Evolutionary conservation across 495 filamentous ascomycete species (phyloP).

Genomic region (Cercophora newfieldiana): DNA sequence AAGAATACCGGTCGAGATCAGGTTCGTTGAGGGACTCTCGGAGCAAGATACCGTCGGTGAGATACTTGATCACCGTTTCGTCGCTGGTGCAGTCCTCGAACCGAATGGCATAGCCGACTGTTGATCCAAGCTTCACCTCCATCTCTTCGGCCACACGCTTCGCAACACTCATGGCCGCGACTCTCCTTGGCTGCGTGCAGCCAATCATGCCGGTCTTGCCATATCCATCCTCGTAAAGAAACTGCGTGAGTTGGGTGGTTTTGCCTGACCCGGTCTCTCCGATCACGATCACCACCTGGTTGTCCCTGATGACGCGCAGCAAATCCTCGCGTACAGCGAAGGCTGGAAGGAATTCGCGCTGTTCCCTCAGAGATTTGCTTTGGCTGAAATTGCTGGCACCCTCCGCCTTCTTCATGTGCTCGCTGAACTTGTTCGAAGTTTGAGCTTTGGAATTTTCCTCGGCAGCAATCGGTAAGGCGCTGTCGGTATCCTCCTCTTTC

Average conservation of each 20-base stretch:
- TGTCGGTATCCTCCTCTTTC: constrained; percentile 92
- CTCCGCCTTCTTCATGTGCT: constrained; percentile 84
- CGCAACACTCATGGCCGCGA: constrained; percentile 98
- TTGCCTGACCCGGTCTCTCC: constrained; percentile 97
- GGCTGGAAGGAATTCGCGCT: constrained; percentile 90
- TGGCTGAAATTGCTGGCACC: constrained; percentile 91
- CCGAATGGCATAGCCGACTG: constrained; percentile 95
- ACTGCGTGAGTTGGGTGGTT: constrained; percentile 95
- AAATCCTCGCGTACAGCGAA: constrained; percentile 97
- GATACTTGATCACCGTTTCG: constrained; percentile 96
- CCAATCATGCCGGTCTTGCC: constrained; percentile 84
- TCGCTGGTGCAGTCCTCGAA: constrained; percentile 98
- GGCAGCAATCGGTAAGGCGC: constrained; percentile 71
- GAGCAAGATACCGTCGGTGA: constrained; percentile 97
- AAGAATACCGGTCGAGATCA: constrained; percentile 95
- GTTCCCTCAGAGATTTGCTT: constrained; percentile 86
- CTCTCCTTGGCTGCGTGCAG: constrained; percentile 91
- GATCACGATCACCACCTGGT: constrained; percentile 95
- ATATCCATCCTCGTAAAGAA: constrained; percentile 92
- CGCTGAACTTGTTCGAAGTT: constrained; percentile 77
- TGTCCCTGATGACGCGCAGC: constrained; percentile 91
- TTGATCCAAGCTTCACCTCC: constrained; percentile 87
- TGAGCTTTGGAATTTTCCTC: constrained; percentile 59
- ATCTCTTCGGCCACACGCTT: constrained; percentile 99
- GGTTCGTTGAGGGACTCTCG: constrained; percentile 88